Conservation (phyloP, 495 filamentous ascomycete genomes). For the Podospora appendiculata region DNA sequence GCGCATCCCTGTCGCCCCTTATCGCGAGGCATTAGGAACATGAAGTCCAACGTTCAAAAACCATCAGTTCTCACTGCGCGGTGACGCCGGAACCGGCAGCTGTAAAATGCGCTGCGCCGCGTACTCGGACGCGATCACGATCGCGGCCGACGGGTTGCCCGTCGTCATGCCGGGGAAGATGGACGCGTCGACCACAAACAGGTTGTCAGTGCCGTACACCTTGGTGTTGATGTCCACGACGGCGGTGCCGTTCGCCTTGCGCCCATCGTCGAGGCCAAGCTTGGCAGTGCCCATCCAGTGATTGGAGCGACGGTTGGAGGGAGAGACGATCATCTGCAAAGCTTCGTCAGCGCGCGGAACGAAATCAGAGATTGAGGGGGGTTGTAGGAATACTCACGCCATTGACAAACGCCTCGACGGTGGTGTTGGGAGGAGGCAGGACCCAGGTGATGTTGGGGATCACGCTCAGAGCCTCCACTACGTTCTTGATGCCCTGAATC, state of each 20-base stretch:
- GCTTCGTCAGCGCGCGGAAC: not conserved
- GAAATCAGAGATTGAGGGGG: not conserved
- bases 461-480: constrained; percentile 45
- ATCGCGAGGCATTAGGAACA: too few relatives aligned
- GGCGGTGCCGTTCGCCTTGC: constrained; percentile 44
- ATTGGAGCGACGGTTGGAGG: constrained; percentile 55
- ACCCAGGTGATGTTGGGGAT: constrained; percentile 49
- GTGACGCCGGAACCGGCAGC: too few relatives aligned
- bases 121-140: constrained; percentile 50
- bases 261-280: constrained; percentile 60
- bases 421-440: constrained; percentile 44
- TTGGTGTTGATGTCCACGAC: constrained; percentile 66
- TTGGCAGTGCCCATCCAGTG: constrained; percentile 62
- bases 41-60: too few relatives aligned
- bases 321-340: constrained; percentile 36
- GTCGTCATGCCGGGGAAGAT: constrained; percentile 57
- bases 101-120: constrained; percentile 34
- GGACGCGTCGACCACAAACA: constrained; percentile 57
- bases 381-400: constrained; percentile 6
- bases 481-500: constrained; percentile 50
- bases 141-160: constrained; percentile 54
- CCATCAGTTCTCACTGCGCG: too few relatives aligned
- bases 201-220: constrained; percentile 66
- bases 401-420: constrained; percentile 48
- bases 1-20: too few relatives aligned